Percentiles rank a stretch among this genome's conserved stretches.
phyloP scores from a whole-genome alignment of 495 filamentous ascomycete species.

The Penicillium maclennaniae region DNA sequence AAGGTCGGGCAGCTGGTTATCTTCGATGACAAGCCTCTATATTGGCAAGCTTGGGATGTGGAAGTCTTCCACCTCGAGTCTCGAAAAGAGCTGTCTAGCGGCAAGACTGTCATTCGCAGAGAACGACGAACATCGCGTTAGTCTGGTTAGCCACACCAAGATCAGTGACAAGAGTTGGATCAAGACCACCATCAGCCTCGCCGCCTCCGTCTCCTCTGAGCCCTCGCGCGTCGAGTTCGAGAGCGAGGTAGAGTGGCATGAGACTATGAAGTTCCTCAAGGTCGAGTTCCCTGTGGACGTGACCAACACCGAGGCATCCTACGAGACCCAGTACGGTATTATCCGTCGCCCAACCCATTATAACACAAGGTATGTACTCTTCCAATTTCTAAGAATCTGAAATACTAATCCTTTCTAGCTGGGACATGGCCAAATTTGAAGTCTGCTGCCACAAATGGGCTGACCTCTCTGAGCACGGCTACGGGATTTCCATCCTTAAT shows the following conservation, averaged over 20 bases:
- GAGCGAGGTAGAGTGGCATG: constrained; percentile 86
- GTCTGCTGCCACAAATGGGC: constrained; percentile 97
- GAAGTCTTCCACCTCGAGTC: constrained; percentile 94
- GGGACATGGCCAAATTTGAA: constrained; percentile 99
- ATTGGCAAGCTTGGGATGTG: constrained; percentile 99
- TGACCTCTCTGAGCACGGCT: constrained; percentile 88
- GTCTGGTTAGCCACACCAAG: constrained; percentile 72
- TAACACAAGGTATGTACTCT: constrained; percentile 63
- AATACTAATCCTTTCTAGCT: constrained; percentile 43
- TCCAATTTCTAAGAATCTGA: neutral
- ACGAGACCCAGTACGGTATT: constrained; percentile 92
- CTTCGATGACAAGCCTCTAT: constrained; percentile 95
- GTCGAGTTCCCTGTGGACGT: constrained; percentile 97
- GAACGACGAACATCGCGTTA: constrained; percentile 67
- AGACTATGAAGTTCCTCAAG: constrained; percentile 97
- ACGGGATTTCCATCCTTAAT: constrained; percentile 91
- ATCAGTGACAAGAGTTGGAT: constrained; percentile 87
- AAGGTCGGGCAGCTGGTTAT: constrained; percentile 92
- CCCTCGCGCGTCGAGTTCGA: constrained; percentile 73
- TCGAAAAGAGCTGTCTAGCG: constrained; percentile 64
- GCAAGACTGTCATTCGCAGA: constrained; percentile 69
- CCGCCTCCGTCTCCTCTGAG: constrained; percentile 58
- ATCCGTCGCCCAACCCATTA: constrained; percentile 88
- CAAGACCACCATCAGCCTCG: constrained; percentile 78
- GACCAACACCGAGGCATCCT: constrained; percentile 87